These are phyloP conservation scores for Ilex paraguariensis DNA, from an alignment of 305 asterid species.

Conservation along the genomic window DNA sequence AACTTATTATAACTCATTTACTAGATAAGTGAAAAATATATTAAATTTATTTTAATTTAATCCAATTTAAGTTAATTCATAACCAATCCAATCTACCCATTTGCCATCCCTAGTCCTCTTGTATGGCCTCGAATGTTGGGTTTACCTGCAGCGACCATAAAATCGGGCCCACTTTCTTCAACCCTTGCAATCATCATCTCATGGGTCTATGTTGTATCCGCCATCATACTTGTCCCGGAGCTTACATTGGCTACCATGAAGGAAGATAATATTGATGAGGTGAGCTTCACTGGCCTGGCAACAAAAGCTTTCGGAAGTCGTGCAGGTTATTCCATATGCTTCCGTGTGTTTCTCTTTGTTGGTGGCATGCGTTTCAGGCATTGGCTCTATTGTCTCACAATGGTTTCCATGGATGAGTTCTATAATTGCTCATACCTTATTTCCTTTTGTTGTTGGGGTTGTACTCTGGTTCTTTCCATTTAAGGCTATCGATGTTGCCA, in stretches of 20 bases:
- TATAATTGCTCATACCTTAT: conserved; percentile 22
- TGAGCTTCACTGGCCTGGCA: conserved; percentile 34
- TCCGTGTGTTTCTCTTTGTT: conserved; percentile 30
- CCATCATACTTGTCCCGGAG: conserved; percentile 33
- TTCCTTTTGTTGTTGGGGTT: conserved; percentile 24
- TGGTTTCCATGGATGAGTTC: conserved; percentile 25
- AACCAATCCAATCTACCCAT: too few relatives aligned
- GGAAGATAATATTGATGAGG: conserved; percentile 30
- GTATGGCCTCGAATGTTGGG: conserved; percentile 42
- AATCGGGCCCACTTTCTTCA: conserved; percentile 33
- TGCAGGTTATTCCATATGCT: conserved; percentile 31
- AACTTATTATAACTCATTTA: too few relatives aligned
- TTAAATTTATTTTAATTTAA: too few relatives aligned
- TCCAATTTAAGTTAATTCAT: too few relatives aligned
- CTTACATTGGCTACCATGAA: conserved; percentile 37
- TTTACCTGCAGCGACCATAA: conserved; percentile 31
- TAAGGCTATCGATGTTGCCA: conserved; percentile 23
- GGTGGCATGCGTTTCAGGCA: conserved; percentile 36
- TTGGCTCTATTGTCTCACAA: conserved; percentile 31
- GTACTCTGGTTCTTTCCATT: conserved; percentile 21
- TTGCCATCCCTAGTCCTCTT: too few relatives aligned
- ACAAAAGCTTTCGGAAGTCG: conserved; percentile 26
- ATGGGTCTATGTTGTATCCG: conserved; percentile 36
- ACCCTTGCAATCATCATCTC: conserved; percentile 22
- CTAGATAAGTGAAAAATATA: too few relatives aligned